Evolutionary conservation across 257 asterid species (phyloP), one percentile per base, ranked within the genome.

Genomic region (Nicotiana attenuata): DNA sequence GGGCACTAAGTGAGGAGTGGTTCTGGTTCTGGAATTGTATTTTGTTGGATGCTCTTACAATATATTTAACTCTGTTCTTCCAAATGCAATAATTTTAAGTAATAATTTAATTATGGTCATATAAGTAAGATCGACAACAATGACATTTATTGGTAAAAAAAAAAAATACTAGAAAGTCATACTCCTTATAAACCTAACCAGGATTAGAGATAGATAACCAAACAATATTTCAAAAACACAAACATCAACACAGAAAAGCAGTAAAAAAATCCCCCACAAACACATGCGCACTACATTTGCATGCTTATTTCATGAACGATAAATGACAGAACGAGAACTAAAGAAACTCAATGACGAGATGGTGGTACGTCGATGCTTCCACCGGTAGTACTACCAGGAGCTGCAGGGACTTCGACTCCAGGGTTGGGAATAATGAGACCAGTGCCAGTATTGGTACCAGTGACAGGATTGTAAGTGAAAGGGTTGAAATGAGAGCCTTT

Each of bases 391-490:
- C n/a, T n/a, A n/a, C n/a, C n/a, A n/a, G n/a, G n/a, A n/a, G n/a
- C n/a, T n/a, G n/a, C n/a, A n/a, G n/a, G n/a, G n/a, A n/a, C n/a
- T n/a, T n/a, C n/a, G n/a, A n/a, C n/a, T n/a, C 88, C 89, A 0
- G 92, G 92, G 31, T 84, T 38, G 0, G 93, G 93, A 45, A 83
- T 24, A 24, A 85, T 26, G 63, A 81, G 56, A 3, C 92, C 92
- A 17, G 81, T 76, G 26, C 93, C 94, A n/a, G 80, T 83, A 13
- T 86, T 87, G 22, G 83, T 77, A 0, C 95, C 94, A 1, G 98
- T 94, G 78, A 91, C 75, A 53, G 98, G 97, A 50, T 91, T 91
- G 83, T 92, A 91, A 16, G 87, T 82, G 1, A 90, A 80, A 0
- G 94, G 87, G 20, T 89, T 80, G 29, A 69, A 29, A 9, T 80